Evolutionary conservation across 805 yeast genomes (phyloP), one percentile per base, ranked within the genome.

Genomic region (Wickerhamiella kazuoi): DNA sequence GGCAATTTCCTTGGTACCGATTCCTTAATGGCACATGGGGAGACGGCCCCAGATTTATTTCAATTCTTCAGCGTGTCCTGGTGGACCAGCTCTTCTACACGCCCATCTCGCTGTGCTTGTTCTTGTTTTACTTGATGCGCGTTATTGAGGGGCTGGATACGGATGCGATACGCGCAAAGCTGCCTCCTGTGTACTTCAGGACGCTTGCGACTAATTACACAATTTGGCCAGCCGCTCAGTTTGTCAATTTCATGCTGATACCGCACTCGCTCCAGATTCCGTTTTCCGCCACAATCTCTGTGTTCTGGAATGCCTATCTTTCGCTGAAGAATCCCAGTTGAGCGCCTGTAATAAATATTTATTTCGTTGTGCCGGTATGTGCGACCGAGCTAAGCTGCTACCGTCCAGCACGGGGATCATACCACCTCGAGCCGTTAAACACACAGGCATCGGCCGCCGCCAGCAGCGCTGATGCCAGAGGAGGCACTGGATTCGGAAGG

Each of bases 291-390:
- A 64, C 80, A 60, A 64, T 90, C 4, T 87, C 94, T 21, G 93
- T 87, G 16, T 61, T 87, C 29, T 87, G 98, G 97, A 87, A 90
- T 54, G 84, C 95, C 39, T 86, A 79, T 61, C 62, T 87, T 37
- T 83, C 94, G 0, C 73, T 81, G 69, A 66, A 80, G 50, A 82
- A 82, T 49, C 76, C 82, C 8, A 35, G 42, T 14, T 41, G 21
- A 34, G n/a, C 11, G n/a, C 16, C 32, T n/a, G n/a, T 23, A 23
- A 6, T 6, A 23, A 6, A 23, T 23, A 23, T 23, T 23, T 23
- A 23, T 23, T 23, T 7, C 26, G 11, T 23, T n/a, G n/a, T n/a
- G n/a, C n/a, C n/a, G n/a, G n/a, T n/a, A n/a, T n/a, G n/a, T n/a
- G n/a, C n/a, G n/a, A n/a, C n/a, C n/a, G n/a, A n/a, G n/a, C n/a